These are phyloP conservation scores for Hebeloma cylindrosporum DNA, from an alignment of 768 basidiomycete species.

Conservation along the genomic window DNA sequence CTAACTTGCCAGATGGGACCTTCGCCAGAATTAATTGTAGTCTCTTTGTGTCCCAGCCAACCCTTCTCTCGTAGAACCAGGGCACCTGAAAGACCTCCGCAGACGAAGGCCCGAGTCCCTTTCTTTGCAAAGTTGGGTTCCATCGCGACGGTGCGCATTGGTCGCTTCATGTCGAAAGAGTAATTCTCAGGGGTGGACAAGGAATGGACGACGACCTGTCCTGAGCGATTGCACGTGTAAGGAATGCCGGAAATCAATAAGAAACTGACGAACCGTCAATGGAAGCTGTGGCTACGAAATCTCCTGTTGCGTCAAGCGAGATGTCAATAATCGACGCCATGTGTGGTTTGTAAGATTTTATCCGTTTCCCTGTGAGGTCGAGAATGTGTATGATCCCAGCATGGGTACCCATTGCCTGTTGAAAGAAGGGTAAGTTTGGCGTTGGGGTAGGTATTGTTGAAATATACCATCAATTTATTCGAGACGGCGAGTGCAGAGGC, in stretches of 20 bases:
- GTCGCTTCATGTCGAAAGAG: slow-evolving; percentile 87
- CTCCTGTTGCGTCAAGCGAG: slow-evolving; percentile 76
- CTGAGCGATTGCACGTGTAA: slow-evolving; percentile 42
- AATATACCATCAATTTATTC: slow-evolving; percentile 64
- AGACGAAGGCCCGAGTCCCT: slow-evolving; percentile 76
- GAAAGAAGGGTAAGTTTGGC: slow-evolving; percentile 1
- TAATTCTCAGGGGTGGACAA: slow-evolving; percentile 78
- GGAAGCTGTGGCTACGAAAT: slow-evolving; percentile 90
- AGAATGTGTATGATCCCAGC: slow-evolving; percentile 89
- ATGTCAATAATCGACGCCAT: slow-evolving; percentile 85
- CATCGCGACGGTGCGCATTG: slow-evolving; percentile 85
- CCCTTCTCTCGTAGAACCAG: slow-evolving; percentile 91
- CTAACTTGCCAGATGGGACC: slow-evolving; percentile 92
- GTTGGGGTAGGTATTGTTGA: not conserved
- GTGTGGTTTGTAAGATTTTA: slow-evolving; percentile 92
- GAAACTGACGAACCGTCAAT: slow-evolving; percentile 74
- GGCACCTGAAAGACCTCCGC: slow-evolving; percentile 88
- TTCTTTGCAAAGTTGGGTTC: slow-evolving; percentile 89
- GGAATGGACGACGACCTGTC: slow-evolving; percentile 88
- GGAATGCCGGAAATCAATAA: not conserved
- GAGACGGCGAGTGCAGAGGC: slow-evolving; percentile 81
- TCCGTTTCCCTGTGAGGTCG: slow-evolving; percentile 71
- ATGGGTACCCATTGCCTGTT: slow-evolving; percentile 89
- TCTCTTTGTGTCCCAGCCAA: slow-evolving; percentile 95
- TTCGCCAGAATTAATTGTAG: slow-evolving; percentile 76